Conservation (phyloP, 1,139 yeast genomes). For the Pichia sp. region DNA sequence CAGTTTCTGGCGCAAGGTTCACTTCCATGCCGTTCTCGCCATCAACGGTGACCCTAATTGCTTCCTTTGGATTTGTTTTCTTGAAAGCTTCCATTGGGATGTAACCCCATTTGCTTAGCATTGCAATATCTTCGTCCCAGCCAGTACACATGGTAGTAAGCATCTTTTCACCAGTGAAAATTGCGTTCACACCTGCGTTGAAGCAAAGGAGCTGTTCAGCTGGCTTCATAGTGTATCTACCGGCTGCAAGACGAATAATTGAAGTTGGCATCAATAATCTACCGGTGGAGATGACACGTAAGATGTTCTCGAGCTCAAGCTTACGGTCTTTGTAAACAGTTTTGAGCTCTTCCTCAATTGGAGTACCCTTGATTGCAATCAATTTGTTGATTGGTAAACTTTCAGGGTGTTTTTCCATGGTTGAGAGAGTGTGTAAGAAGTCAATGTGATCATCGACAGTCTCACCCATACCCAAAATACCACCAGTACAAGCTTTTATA, state of each 20-base stretch:
- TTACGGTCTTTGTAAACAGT: constrained; percentile 36
- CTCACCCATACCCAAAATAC: constrained; percentile 74
- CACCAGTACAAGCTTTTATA: constrained; percentile 70
- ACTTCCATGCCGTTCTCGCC: too few species aligned
- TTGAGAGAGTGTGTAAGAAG: constrained; percentile 59
- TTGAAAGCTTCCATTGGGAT: constrained; percentile 56
- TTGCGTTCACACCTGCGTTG: constrained; percentile 74
- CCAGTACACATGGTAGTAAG: constrained; percentile 78
- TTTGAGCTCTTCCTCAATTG: constrained; percentile 50
- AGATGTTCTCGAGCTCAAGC: constrained; percentile 51
- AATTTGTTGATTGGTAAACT: constrained; percentile 74
- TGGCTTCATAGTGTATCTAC: constrained; percentile 75
- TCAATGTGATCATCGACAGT: constrained; percentile 65
- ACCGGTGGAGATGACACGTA: constrained; percentile 71
- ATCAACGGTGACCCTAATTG: too few species aligned
- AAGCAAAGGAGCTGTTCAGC: constrained; percentile 69
- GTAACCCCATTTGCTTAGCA: constrained; percentile 68
- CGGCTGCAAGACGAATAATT: constrained; percentile 72
- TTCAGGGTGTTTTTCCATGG: constrained; percentile 66
- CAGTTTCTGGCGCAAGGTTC: too few species aligned
- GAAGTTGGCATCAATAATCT: constrained; percentile 66
- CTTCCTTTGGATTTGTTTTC: constrained; percentile 9
- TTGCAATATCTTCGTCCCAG: constrained; percentile 72
- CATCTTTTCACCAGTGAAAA: constrained; percentile 78
- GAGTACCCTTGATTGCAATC: constrained; percentile 77